Evolutionary conservation across 208 protist species (phyloP).

Genomic region (Porcisia hertigi): DNA sequence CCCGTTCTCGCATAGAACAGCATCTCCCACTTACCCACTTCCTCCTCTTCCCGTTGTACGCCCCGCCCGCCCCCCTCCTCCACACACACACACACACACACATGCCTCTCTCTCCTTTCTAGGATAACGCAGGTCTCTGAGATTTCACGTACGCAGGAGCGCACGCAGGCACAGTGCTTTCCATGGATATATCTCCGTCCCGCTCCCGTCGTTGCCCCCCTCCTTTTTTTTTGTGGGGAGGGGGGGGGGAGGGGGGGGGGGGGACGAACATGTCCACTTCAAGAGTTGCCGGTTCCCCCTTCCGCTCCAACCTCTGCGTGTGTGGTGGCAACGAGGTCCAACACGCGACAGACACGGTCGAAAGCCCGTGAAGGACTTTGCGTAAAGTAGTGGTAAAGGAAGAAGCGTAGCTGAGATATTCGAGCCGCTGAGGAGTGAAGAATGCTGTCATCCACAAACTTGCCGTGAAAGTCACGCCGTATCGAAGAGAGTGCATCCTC

Average conservation of each 20-base stretch:
- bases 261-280: not conserved
- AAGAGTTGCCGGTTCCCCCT: not conserved
- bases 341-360: constrained; percentile 8
- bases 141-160: too few species aligned
- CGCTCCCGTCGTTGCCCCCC: too few species aligned
- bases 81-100: not conserved
- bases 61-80: too few species aligned
- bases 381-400: constrained; percentile 34
- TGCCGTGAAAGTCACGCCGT: not conserved
- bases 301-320: not conserved
- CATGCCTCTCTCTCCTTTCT: not conserved
- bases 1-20: too few species aligned
- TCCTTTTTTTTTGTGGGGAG: not conserved
- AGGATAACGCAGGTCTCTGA: not conserved
- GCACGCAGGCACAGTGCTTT: too few species aligned
- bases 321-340: not conserved
- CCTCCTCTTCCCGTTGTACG: too few species aligned
- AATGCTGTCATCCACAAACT: constrained; percentile 17
- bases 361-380: constrained; percentile 27
- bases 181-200: too few species aligned
- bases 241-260: not conserved
- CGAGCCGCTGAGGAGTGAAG: constrained; percentile 13
- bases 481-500: constrained; percentile 3
- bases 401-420: constrained; percentile 17
- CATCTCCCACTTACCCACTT: too few species aligned